These are phyloP conservation scores for Gaultheria prostrata DNA, from an alignment of 148 eudicot genomes.

Conservation along the genomic window DNA sequence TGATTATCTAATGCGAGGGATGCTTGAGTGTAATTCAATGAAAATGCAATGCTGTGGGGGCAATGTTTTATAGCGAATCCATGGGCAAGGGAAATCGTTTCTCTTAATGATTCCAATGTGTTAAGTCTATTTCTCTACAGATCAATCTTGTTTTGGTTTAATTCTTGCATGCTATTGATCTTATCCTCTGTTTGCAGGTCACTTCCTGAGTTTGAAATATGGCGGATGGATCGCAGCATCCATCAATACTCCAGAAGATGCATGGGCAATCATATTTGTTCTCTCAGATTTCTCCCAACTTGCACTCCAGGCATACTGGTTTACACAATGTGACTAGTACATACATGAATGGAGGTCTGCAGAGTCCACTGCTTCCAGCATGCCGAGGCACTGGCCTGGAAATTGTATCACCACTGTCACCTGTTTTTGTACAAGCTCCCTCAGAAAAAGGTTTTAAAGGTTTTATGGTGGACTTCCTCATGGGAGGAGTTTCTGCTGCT, in stretches of 20 bases:
- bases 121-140: not conserved
- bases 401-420: conserved; percentile 30
- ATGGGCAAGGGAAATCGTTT: not conserved
- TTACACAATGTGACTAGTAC: conserved; percentile 20
- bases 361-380: conserved; percentile 22
- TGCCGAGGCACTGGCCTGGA: conserved; percentile 24
- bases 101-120: not conserved
- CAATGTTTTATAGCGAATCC: not conserved
- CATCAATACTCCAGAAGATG: conserved; percentile 41
- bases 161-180: not conserved
- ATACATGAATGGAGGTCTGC: conserved; percentile 36
- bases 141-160: not conserved
- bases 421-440: conserved; percentile 45
- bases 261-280: conserved; percentile 38
- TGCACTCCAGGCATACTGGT: conserved; percentile 31
- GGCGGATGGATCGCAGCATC: conserved; percentile 43
- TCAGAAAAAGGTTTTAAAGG: conserved; percentile 36
- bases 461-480: conserved; percentile 59
- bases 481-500: conserved; percentile 79
- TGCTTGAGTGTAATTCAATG: not conserved
- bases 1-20: not conserved
- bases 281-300: conserved; percentile 37
- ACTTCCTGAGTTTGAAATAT: conserved; percentile 22
- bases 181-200: conserved; percentile 5
- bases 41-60: not conserved